Evolutionary conservation across 2,329 filamentous ascomycete species (phyloP).

Genomic region (Diaporthe sp.): DNA sequence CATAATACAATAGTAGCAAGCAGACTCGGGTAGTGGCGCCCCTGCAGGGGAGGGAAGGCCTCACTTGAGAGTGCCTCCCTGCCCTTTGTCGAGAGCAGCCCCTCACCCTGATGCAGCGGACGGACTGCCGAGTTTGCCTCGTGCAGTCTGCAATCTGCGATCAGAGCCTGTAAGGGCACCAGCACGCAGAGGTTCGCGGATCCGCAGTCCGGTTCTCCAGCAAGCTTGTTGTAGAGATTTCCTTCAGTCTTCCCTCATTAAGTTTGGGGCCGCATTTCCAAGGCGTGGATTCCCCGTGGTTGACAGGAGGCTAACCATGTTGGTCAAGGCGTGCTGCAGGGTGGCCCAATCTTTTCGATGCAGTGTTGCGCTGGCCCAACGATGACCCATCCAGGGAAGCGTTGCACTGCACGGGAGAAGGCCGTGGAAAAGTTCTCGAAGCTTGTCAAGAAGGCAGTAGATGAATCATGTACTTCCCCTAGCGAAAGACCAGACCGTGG

Average conservation of each 20-base stretch:
- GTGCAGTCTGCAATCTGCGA: slow-evolving; percentile 39
- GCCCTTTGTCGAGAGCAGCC: neutral
- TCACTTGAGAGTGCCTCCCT: slow-evolving; percentile 21
- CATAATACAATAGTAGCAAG: slow-evolving; percentile 37
- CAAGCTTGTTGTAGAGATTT: slow-evolving; percentile 33
- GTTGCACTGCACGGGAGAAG: slow-evolving; percentile 37
- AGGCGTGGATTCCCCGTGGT: slow-evolving; percentile 37
- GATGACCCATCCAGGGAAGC: slow-evolving; percentile 33
- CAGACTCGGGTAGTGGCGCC: slow-evolving; percentile 29
- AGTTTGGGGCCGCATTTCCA: slow-evolving; percentile 37
- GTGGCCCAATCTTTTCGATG: slow-evolving; percentile 38
- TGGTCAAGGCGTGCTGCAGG: slow-evolving; percentile 40
- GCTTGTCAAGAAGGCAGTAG: slow-evolving; percentile 29
- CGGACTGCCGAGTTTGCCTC: slow-evolving; percentile 31
- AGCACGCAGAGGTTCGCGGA: slow-evolving; percentile 29
- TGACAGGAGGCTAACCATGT: slow-evolving; percentile 34
- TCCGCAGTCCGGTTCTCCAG: slow-evolving; percentile 31
- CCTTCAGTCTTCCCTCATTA: slow-evolving; percentile 28
- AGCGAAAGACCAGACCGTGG: slow-evolving; percentile 14
- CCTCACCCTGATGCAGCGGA: slow-evolving; percentile 35
- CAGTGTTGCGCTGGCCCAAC: slow-evolving; percentile 40
- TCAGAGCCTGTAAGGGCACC: slow-evolving; percentile 37
- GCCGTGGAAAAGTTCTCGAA: slow-evolving; percentile 38
- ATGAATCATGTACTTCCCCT: slow-evolving; percentile 33
- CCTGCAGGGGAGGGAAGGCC: slow-evolving; percentile 10